Conservation (phyloP, 2,329 filamentous ascomycete species). For the Pestalotiopsis sp. region DNA sequence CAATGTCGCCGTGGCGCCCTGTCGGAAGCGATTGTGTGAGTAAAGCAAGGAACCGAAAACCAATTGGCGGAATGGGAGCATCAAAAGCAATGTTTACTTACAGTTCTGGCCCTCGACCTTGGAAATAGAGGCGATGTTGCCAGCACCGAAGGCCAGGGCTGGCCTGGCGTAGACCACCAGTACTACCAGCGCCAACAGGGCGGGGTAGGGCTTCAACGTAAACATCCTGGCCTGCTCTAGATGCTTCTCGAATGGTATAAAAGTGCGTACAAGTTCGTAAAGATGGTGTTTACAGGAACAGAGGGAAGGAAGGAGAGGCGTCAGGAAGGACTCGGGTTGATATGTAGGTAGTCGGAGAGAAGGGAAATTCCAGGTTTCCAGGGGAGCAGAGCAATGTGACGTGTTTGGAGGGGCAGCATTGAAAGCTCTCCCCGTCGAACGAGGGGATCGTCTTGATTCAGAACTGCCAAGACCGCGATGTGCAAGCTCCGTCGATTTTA, state of each 20-base stretch:
- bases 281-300: not conserved
- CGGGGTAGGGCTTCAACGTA: constrained; percentile 48
- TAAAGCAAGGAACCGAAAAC: not conserved
- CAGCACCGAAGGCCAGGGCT: constrained; percentile 80
- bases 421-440: constrained; percentile 11
- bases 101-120: constrained; percentile 85
- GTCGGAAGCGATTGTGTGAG: not conserved
- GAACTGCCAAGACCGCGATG: constrained; percentile 13
- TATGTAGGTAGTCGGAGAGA: not conserved
- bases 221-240: constrained; percentile 43
- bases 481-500: constrained; percentile 1
- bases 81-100: constrained; percentile 37
- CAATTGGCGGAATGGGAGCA: not conserved
- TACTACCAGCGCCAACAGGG: constrained; percentile 59
- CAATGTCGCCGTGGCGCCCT: constrained; percentile 90
- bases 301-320: not conserved
- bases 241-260: constrained; percentile 7
- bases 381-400: constrained; percentile 1
- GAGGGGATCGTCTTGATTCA: constrained; percentile 15
- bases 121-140: constrained; percentile 82
- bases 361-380: not conserved
- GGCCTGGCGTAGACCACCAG: constrained; percentile 70
- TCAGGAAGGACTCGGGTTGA: constrained; percentile 3
- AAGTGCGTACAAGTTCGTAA: not conserved
- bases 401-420: constrained; percentile 14